These are phyloP conservation scores for Cokeromyces recurvatus DNA, from an alignment of 371 early-diverging fungal species.

Conservation along the genomic window DNA sequence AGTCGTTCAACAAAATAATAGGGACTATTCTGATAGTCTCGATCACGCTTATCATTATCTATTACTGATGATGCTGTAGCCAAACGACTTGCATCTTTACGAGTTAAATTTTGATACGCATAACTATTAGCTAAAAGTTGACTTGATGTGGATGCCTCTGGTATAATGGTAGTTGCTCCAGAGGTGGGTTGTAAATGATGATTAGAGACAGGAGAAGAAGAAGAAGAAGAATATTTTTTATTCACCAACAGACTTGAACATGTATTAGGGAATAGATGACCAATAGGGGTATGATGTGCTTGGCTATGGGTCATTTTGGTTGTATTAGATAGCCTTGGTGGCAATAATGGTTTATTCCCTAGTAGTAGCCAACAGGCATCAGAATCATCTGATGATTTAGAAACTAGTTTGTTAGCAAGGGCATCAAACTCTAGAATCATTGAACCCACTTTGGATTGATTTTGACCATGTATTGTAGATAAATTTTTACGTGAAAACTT, in stretches of 20 bases:
- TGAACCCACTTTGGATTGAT: slow-evolving; percentile 39
- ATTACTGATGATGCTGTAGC: slow-evolving; percentile 1
- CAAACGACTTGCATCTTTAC: slow-evolving; percentile 31
- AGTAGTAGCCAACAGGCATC: slow-evolving; percentile 33
- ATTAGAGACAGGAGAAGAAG: not conserved
- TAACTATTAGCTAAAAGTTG: slow-evolving; percentile 11
- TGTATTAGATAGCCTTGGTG: slow-evolving; percentile 4
- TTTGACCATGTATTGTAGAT: slow-evolving; percentile 3
- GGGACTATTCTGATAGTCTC: slow-evolving; percentile 30
- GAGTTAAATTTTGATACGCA: slow-evolving; percentile 26
- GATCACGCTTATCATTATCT: slow-evolving; percentile 19
- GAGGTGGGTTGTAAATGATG: not conserved
- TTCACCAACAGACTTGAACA: not conserved
- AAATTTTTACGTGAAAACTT: slow-evolving; percentile 26
- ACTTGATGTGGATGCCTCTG: slow-evolving; percentile 5
- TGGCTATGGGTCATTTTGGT: not conserved
- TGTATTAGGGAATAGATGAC: slow-evolving; percentile 6
- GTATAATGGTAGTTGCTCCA: not conserved
- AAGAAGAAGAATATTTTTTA: not conserved
- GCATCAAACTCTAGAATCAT: slow-evolving; percentile 49
- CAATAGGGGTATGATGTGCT: slow-evolving; percentile 6
- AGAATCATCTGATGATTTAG: slow-evolving; percentile 20
- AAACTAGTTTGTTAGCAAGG: slow-evolving; percentile 26
- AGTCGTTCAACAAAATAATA: slow-evolving; percentile 40
- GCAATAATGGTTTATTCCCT: slow-evolving; percentile 25